Evolutionary conservation across 768 basidiomycete genomes (phyloP).

Genomic region (Hirschioporus abietinus): DNA sequence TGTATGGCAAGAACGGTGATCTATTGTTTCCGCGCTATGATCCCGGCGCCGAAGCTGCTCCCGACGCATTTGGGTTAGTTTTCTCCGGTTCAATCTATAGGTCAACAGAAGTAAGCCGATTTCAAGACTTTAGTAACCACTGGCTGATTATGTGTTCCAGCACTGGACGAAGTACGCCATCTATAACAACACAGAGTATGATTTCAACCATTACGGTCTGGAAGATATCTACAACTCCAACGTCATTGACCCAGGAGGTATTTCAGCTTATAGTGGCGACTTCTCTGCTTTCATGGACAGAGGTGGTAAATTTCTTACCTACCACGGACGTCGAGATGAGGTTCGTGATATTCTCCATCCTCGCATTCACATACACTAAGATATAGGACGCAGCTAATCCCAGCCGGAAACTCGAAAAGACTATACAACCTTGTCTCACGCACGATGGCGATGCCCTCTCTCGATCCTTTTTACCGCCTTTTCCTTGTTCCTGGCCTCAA

Average conservation of each 20-base stretch:
- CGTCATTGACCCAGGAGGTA: not conserved
- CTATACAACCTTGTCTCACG: conserved; percentile 18
- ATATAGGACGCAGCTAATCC: conserved; percentile 23
- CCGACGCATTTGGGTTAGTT: conserved; percentile 1
- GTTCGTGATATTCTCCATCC: not conserved
- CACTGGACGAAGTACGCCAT: conserved; percentile 3
- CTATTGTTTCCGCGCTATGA: conserved; percentile 23
- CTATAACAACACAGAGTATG: conserved; percentile 2
- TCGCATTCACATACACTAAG: not conserved
- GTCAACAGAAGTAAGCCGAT: not conserved
- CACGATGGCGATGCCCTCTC: conserved; percentile 15
- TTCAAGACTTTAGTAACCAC: not conserved
- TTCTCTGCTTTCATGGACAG: conserved; percentile 11
- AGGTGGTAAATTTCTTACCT: conserved; percentile 18
- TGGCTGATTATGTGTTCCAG: conserved; percentile 5
- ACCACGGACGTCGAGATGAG: conserved; percentile 13
- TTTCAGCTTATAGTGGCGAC: conserved; percentile 9
- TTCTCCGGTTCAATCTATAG: conserved; percentile 9
- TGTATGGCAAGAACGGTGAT: conserved; percentile 22
- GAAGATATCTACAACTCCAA: not conserved
- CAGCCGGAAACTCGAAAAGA: conserved; percentile 21
- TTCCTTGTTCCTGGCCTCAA: conserved; percentile 28
- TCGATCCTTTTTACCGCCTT: conserved; percentile 28
- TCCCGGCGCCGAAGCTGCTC: conserved; percentile 21
- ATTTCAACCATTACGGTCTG: not conserved